A percentile compares a stretch with the other conserved stretches of the same genome.
These are phyloP conservation scores for Plicaturopsis crispa DNA, from an alignment of 768 basidiomycete genomes.

Conservation along the genomic window DNA sequence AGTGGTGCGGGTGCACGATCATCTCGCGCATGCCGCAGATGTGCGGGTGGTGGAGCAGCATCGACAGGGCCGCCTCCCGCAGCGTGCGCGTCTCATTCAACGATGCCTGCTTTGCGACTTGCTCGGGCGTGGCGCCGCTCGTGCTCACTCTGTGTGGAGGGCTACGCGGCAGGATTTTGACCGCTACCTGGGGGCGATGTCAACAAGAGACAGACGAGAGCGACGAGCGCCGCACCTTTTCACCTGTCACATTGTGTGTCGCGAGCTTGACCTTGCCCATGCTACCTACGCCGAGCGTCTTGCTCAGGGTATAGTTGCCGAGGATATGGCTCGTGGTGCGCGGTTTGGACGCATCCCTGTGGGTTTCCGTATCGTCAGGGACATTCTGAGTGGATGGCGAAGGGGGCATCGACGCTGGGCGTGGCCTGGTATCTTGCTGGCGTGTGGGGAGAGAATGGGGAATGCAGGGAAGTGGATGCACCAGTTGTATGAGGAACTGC, in stretches of 20 bases:
- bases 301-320: slow-evolving; percentile 93
- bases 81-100: slow-evolving; percentile 95
- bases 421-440: too few species aligned
- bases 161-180: slow-evolving; percentile 94
- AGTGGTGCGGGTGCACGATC: slow-evolving; percentile 95
- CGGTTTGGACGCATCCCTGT: too few species aligned
- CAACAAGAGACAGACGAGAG: not conserved
- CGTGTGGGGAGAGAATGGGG: too few species aligned
- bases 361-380: too few species aligned
- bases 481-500: too few species aligned
- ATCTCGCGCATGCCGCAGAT: slow-evolving; percentile 99
- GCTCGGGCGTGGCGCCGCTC: slow-evolving; percentile 57
- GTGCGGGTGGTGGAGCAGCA: slow-evolving; percentile 96
- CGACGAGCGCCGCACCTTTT: slow-evolving; percentile 62
- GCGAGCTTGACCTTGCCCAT: slow-evolving; percentile 99
- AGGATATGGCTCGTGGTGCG: slow-evolving; percentile 33
- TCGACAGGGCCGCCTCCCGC: slow-evolving; percentile 89
- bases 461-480: too few species aligned
- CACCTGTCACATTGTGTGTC: slow-evolving; percentile 78
- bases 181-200: slow-evolving; percentile 63
- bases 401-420: too few species aligned
- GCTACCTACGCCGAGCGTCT: slow-evolving; percentile 94
- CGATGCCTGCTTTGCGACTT: slow-evolving; percentile 74
- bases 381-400: too few species aligned
- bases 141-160: slow-evolving; percentile 43